Evolutionary conservation across 2,329 filamentous ascomycete species (phyloP), one percentile per base, ranked within the genome.

Genomic region (Incumbomyces lentus): DNA sequence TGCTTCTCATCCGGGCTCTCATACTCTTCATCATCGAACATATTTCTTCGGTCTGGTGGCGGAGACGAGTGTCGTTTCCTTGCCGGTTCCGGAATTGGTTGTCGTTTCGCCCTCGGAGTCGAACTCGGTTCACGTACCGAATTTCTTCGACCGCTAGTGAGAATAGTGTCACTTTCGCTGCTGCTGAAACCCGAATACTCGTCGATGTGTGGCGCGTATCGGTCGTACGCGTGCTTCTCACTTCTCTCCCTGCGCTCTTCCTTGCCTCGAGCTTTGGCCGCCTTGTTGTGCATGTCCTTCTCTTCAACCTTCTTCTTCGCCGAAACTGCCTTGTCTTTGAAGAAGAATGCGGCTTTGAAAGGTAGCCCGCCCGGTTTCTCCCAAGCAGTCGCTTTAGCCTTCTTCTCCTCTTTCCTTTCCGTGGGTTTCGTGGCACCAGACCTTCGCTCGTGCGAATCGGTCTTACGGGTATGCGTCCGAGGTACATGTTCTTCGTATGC

Each of bases 201-300:
- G 8, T 26, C 5, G 2, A 58, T 56, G 48, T 59, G 59, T 34
- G 14, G 53, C 55, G 31, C 55, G 50, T 19, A 56, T 58, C 22
- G 61, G 61, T 43, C 62, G 60, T 19, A 46, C 26, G 36, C 19
- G 8, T 46, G 30, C 51, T 70, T 71, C 26, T 66, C 64, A 31
- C 59, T 63, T 36, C 55, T 55, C 43, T 69, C 67, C 46, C 61
- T 63, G 46, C 58, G 63, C 43, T 66, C 64, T 54, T 70, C 68
- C 52, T 63, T 68, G 50, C 67, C 67, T 45, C 64, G 63, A 50
- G 54, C 56, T 56, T 66, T 70, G 44, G 59, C 63, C 30, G 68
- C 64, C 47, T 62, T 66, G 26, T 55, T 54, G n/a, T 49, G 42
- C 8, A 13, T 16, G 29, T 43, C 39, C 13, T 35, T 26, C 26